Evolutionary conservation across 129 eudicot genomes (phyloP).

Genomic region (Artemisia argyi): DNA sequence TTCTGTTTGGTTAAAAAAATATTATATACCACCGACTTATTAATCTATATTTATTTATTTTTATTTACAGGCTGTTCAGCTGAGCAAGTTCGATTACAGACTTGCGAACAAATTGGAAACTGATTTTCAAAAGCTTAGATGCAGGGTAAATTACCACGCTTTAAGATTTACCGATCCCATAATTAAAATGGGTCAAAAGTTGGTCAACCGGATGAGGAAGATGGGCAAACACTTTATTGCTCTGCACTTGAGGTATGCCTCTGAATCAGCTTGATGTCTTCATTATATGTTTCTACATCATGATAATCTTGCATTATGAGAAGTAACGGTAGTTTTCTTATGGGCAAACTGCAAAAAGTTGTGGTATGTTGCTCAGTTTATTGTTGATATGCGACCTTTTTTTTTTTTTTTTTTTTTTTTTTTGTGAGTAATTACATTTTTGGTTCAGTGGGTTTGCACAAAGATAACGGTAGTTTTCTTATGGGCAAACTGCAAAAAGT

Average conservation of each 20-base stretch:
- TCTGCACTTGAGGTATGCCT: slow-evolving; percentile 69
- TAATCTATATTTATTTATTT: not conserved
- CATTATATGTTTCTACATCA: not conserved
- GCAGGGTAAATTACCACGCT: slow-evolving; percentile 87
- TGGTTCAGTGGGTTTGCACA: too few relatives aligned
- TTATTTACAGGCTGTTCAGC: slow-evolving; percentile 71
- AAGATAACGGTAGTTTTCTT: too few relatives aligned
- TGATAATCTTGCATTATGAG: not conserved
- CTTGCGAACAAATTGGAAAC: slow-evolving; percentile 68
- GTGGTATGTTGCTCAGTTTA: too few relatives aligned
- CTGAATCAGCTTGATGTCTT: not conserved
- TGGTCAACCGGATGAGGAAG: slow-evolving; percentile 71
- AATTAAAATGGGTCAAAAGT: slow-evolving; percentile 63
- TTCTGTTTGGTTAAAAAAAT: too few relatives aligned
- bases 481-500: too few relatives aligned
- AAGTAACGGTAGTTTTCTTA: too few relatives aligned
- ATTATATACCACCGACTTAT: not conserved
- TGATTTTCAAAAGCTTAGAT: slow-evolving; percentile 80
- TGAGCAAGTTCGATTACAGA: slow-evolving; percentile 82
- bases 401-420: too few relatives aligned
- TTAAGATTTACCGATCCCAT: slow-evolving; percentile 73
- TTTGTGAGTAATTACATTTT: too few relatives aligned
- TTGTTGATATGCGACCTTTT: too few relatives aligned
- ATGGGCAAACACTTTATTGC: slow-evolving; percentile 69
- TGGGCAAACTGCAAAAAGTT: too few relatives aligned